A percentile compares a stretch with the other conserved stretches of the same genome.
Conservation (phyloP, 2,329 filamentous ascomycete genomes). For the Gaeumannomyces sp. region DNA sequence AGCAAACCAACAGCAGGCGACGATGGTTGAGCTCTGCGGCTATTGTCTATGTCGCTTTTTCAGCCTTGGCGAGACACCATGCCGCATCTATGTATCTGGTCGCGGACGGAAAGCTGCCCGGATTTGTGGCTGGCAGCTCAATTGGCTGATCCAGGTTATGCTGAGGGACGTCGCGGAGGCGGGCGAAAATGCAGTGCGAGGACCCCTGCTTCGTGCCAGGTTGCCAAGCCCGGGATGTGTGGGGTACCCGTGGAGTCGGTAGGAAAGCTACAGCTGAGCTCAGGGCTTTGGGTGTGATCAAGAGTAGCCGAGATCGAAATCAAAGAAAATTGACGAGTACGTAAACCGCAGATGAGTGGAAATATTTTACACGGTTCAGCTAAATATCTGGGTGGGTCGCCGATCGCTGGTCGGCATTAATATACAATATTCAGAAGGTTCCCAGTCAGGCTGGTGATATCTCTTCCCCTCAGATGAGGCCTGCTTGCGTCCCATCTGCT, state of each 20-base stretch:
- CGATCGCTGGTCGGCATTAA: not conserved
- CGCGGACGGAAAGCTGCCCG: not conserved
- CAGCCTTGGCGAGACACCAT: not conserved
- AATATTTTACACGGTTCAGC: not conserved
- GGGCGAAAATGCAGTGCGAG: not conserved
- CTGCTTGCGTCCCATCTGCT: too few species aligned
- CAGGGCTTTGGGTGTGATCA: too few species aligned
- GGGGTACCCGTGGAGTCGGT: not conserved
- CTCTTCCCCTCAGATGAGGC: too few species aligned
- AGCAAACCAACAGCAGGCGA: not conserved
- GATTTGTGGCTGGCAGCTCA: not conserved
- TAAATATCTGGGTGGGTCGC: not conserved
- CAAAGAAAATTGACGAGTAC: too few species aligned
- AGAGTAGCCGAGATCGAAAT: too few species aligned
- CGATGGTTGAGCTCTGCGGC: too few species aligned
- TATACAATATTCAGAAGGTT: not conserved
- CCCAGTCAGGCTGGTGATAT: not conserved
- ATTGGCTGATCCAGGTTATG: not conserved
- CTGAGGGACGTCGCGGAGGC: not conserved
- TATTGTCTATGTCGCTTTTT: not conserved
- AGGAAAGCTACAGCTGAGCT: not conserved
- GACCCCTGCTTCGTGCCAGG: not conserved
- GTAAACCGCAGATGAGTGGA: not conserved
- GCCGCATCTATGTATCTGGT: not conserved
- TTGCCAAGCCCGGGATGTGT: not conserved